Percentiles rank a stretch among this genome's conserved stretches.
phyloP scores from a whole-genome alignment of 345 rosid genomes.

The Eutrema yunnanense region DNA sequence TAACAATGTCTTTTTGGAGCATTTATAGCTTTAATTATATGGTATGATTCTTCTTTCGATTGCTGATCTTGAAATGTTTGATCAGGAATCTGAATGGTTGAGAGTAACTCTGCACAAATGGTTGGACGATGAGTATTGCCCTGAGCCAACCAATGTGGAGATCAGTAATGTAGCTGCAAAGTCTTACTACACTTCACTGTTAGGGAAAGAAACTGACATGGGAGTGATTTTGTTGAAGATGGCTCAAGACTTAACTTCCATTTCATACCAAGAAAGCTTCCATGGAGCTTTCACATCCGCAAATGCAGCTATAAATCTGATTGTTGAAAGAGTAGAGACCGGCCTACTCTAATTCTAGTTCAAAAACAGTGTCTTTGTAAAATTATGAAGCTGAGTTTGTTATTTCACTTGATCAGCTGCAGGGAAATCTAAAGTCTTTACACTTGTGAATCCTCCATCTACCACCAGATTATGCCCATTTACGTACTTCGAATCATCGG shows the following conservation, averaged over 20 bases:
- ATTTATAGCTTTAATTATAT: neutral
- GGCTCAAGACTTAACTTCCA: slow-evolving; percentile 60
- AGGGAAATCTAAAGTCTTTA: slow-evolving; percentile 50
- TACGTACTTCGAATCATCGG: slow-evolving; percentile 77
- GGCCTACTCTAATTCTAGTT: neutral
- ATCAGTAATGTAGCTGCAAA: slow-evolving; percentile 71
- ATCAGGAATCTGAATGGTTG: slow-evolving; percentile 88
- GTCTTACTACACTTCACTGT: slow-evolving; percentile 47
- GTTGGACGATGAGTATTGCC: slow-evolving; percentile 95
- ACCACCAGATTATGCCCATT: slow-evolving; percentile 83
- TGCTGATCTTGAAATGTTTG: neutral
- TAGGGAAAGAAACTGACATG: slow-evolving; percentile 52
- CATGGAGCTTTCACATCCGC: slow-evolving; percentile 93
- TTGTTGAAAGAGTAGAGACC: slow-evolving; percentile 47
- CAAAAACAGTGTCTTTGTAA: slow-evolving; percentile 16
- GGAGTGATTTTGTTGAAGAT: slow-evolving; percentile 75
- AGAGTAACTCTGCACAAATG: slow-evolving; percentile 73
- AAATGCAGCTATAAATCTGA: slow-evolving; percentile 68
- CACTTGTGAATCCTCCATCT: slow-evolving; percentile 82
- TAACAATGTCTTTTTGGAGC: neutral
- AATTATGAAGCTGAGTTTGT: slow-evolving; percentile 9
- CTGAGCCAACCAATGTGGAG: slow-evolving; percentile 80
- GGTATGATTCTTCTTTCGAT: neutral
- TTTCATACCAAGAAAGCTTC: slow-evolving; percentile 82
- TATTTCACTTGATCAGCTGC: slow-evolving; percentile 38